Evolutionary conservation across 352 stramenopile genomes (phyloP).

Genomic region (Phytopythium ostracodes): DNA sequence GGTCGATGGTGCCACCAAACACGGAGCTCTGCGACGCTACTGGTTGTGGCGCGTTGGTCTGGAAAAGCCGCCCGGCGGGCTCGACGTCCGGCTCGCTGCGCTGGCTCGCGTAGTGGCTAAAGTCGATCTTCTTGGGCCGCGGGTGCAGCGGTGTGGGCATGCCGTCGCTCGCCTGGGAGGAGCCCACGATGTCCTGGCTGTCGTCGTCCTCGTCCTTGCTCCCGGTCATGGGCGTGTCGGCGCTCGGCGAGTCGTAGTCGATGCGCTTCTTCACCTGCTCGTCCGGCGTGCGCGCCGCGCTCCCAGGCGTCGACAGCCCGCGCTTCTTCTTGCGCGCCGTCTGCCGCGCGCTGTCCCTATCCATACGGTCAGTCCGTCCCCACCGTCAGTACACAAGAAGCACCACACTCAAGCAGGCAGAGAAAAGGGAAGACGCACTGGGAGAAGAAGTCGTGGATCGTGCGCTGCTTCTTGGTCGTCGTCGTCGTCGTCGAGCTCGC

Average conservation of each 20-base stretch:
- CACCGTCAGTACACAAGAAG: not conserved
- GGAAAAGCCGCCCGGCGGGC: slow-evolving; percentile 22
- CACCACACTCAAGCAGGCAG: too few species aligned
- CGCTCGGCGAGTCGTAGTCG: slow-evolving; percentile 54
- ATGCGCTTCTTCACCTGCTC: slow-evolving; percentile 64
- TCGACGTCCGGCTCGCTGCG: slow-evolving; percentile 70
- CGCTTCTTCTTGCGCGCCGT: slow-evolving; percentile 37
- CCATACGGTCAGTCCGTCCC: not conserved
- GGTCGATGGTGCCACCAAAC: not conserved
- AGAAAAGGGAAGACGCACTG: slow-evolving; percentile 19
- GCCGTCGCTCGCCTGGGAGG: slow-evolving; percentile 41
- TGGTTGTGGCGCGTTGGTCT: slow-evolving; percentile 19
- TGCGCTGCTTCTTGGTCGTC: slow-evolving; percentile 72
- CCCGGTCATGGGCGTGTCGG: slow-evolving; percentile 73
- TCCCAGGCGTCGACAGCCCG: slow-evolving; percentile 13
- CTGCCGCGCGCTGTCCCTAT: slow-evolving; percentile 17
- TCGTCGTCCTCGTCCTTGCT: slow-evolving; percentile 55
- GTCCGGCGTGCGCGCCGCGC: slow-evolving; percentile 18
- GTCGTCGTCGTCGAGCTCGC: slow-evolving; percentile 5
- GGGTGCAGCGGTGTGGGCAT: slow-evolving; percentile 11
- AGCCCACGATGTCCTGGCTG: slow-evolving; percentile 31
- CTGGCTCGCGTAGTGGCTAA: slow-evolving; percentile 58
- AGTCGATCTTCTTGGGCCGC: slow-evolving; percentile 77
- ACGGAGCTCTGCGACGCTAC: slow-evolving; percentile 31
- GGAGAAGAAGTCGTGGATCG: slow-evolving; percentile 83